phyloP scores from a whole-genome alignment of 1,139 yeast genomes.

The Geotrichum carabidarum region DNA sequence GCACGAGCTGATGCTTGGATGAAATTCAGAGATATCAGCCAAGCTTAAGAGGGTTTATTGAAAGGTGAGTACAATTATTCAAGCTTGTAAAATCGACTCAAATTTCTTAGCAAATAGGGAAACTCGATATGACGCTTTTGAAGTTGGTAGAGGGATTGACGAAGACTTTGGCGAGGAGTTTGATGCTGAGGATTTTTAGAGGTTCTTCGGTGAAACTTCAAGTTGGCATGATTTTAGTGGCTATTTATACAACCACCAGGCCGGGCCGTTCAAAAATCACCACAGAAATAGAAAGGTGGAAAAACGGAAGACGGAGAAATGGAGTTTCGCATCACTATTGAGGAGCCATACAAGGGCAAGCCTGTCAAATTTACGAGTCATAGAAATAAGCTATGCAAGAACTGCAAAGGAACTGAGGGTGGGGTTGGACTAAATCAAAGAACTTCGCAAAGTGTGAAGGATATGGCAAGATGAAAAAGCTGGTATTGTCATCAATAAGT shows the following conservation, averaged over 20 bases:
- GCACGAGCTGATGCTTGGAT: conserved; percentile 63
- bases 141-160: conserved; percentile 7
- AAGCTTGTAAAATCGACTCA: no score
- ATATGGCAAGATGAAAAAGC: conserved; percentile 55
- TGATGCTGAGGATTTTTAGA: conserved; percentile 63
- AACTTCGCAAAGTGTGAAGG: conserved; percentile 70
- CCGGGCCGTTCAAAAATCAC: conserved; percentile 17
- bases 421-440: conserved; percentile 54
- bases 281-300: conserved; percentile 19
- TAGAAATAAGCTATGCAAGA: conserved; percentile 64
- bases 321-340: conserved; percentile 60
- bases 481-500: conserved; percentile 65
- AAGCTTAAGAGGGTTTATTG: conserved; percentile 69
- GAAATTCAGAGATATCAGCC: conserved; percentile 70
- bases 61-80: conserved; percentile 42
- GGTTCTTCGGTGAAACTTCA: conserved; percentile 47
- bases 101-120: background rate
- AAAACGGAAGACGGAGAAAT: conserved; percentile 64
- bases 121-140: conserved; percentile 17
- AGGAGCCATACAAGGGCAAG: conserved; percentile 82
- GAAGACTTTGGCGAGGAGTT: conserved; percentile 39
- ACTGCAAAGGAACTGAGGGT: conserved; percentile 73
- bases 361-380: conserved; percentile 68
- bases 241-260: conserved; percentile 20
- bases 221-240: conserved; percentile 25